Evolutionary conservation across 164 flowering plant genomes (phyloP), one percentile per base, ranked within the genome.

Genomic region (Vitis vinifera): DNA sequence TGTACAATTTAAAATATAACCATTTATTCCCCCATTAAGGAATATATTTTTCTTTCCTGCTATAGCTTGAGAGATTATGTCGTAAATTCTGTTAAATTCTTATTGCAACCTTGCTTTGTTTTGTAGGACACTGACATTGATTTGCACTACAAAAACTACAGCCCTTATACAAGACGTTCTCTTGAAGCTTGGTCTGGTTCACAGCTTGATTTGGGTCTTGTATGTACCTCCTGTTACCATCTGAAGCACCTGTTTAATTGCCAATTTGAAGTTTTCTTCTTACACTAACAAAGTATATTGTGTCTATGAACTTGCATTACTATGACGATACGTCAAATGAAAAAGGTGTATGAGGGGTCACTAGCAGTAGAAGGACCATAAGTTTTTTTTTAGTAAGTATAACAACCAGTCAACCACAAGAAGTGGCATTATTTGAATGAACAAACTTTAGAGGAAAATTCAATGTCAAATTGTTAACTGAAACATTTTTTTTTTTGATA

Each of bases 181-280:
- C 96, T 95, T 74, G 97, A 91, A 79, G 91, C 92, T 50, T 95
- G 99, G 99, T 89, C 92, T 70, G 90, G 85, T 71, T 71, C 84
- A 78, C 86, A 89, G 80, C 79, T 92, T 80, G 99, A 95, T 82
- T 71, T 89, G 86, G 90, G 88, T 68, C 90, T 95, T 74, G 99
- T 95, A 87, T 78, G 94, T 83, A 73, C 64, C 55, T 71, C 65
- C 10, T 29, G 31, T 50, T 23, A 47, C 14, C 10, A 17, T 12
- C 9, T 14, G 8, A 8, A 9, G 14, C 48, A 37, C 52, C 51
- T 51, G 48, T 12, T n/a, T 62, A 15, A 48, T 44, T 13, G 15
- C 50, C n/a, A 62, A 19, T 9, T 7, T 44, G 51, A 47, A n/a
- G 13, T 44, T 48, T 44, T 62, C 50, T 37, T 47, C 9, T 44